Evolutionary conservation across 1,139 yeast species (phyloP).

Genomic region (Taphrina deformans): DNA sequence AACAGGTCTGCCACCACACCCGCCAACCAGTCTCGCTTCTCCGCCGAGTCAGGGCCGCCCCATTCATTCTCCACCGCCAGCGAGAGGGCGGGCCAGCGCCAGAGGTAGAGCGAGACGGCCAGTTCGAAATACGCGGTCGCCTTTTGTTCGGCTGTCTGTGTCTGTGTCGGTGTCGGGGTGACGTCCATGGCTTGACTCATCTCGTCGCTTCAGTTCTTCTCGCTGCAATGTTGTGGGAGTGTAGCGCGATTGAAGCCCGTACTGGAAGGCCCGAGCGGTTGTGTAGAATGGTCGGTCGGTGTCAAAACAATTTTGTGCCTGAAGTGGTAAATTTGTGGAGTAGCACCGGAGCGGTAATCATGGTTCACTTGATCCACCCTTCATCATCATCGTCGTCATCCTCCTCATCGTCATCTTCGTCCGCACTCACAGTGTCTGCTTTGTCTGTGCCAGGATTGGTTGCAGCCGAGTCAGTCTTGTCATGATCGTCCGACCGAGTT

Average conservation of each 20-base stretch:
- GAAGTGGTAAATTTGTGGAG: not conserved
- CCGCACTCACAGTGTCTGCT: not conserved
- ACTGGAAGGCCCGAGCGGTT: not conserved
- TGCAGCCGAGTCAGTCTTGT: not conserved
- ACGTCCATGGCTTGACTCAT: slow-evolving; percentile 1
- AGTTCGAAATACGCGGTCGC: slow-evolving; percentile 28
- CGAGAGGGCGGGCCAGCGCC: slow-evolving; percentile 74
- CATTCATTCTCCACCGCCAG: slow-evolving; percentile 94
- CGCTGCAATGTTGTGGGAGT: too few relatives aligned
- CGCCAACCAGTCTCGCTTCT: slow-evolving; percentile 92
- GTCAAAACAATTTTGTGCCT: not conserved
- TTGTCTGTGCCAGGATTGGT: too few relatives aligned
- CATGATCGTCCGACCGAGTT: not conserved
- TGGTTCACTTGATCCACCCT: slow-evolving; percentile 6
- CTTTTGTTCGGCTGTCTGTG: slow-evolving; percentile 1
- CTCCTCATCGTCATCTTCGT: slow-evolving; percentile 3
- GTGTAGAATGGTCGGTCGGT: not conserved
- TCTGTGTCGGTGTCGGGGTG: not conserved
- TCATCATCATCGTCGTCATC: slow-evolving; percentile 14
- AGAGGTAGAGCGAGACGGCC: slow-evolving; percentile 27
- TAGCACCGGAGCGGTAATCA: not conserved
- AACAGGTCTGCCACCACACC: slow-evolving; percentile 76
- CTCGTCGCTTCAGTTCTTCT: not conserved
- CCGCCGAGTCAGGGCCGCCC: slow-evolving; percentile 93
- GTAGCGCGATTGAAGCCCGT: too few relatives aligned